Base-by-base conservation (phyloP, 2,329 filamentous ascomycete species). In the Pseudogymnoascus sp. region DNA sequence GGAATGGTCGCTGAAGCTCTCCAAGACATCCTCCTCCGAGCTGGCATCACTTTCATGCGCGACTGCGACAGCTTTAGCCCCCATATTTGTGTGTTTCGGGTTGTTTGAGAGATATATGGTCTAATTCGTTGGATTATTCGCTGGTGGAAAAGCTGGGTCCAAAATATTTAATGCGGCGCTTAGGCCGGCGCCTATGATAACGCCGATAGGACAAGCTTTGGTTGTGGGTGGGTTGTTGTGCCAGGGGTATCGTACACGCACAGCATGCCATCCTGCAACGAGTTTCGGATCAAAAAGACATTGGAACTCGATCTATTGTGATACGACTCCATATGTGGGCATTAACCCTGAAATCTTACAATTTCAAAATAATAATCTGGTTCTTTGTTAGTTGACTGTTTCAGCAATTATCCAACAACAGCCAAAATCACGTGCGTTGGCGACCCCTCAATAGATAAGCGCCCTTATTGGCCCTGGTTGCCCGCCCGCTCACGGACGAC, bases 31-130 rank as follows among this genome's bases (percentile, higher is more conserved):
- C 58, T 39, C 58, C 25, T 36, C 33, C 7, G 12, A 39, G 21
- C 58, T 59, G 7, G 17, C 58, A 36, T 59, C 58, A 39, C 33
- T 36, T 31, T 39, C 58, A 59, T 41, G 58, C 58, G 8, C 15
- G 48, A 21, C 48, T n/a, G 29, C 13, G 48, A 55, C 29, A 55
- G 48, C 48, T 55, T 55, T 55, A 13, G 48, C 48, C 48, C 48
- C 48, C 48, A 55, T 55, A 55, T 55, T 55, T 55, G 48, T 33
- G n/a, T 39, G 33, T 59, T 59, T 59, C 38, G 58, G 21, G 58
- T 31, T 59, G 27, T 59, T 59, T 59, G 33, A 41, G 35, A 39
- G 58, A 59, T 39, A 33, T 55, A 55, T 55, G 27, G 48, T 55
- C 48, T 35, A 21, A 55, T 55, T 55, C 48, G 48, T 13, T 7